A percentile compares a stretch with the other conserved stretches of the same genome.
These are phyloP conservation scores for Tuber aestivum DNA, from an alignment of 495 filamentous ascomycete species.

Conservation along the genomic window DNA sequence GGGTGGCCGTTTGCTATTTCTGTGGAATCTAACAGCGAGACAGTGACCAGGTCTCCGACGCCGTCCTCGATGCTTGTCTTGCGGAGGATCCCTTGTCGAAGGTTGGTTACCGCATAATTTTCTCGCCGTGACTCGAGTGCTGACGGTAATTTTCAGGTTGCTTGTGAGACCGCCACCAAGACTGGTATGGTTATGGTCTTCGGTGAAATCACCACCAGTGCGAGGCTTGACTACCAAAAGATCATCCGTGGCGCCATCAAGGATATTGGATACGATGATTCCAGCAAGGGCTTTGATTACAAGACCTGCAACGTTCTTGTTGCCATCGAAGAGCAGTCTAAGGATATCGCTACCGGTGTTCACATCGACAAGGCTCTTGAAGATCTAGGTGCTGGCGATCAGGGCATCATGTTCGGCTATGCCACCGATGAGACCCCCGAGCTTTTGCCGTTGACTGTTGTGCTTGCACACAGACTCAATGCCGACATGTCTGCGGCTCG, in stretches of 20 bases:
- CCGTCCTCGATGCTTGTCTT: conserved; percentile 96
- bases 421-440: conserved; percentile 98
- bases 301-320: conserved; percentile 98
- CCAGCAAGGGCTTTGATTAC: conserved; percentile 98
- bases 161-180: conserved; percentile 99
- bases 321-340: conserved; percentile 98
- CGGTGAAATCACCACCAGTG: conserved; percentile 97
- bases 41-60: conserved; percentile 95
- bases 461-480: conserved; percentile 94
- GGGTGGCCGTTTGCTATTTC: not conserved
- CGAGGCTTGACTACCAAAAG: conserved; percentile 93
- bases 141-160: conserved; percentile 50
- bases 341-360: conserved; percentile 97
- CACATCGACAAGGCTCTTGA: conserved; percentile 94
- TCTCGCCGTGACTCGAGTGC: not conserved
- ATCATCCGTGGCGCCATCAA: conserved; percentile 91
- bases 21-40: conserved; percentile 26
- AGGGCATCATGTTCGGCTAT: conserved; percentile 99
- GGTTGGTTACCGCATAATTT: conserved; percentile 44
- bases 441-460: conserved; percentile 85
- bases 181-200: conserved; percentile 99
- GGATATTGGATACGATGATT: conserved; percentile 97
- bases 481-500: conserved; percentile 81
- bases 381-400: conserved; percentile 97
- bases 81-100: conserved; percentile 92